Conservation (phyloP, 495 filamentous ascomycete species). For the Penicillium canescens region DNA sequence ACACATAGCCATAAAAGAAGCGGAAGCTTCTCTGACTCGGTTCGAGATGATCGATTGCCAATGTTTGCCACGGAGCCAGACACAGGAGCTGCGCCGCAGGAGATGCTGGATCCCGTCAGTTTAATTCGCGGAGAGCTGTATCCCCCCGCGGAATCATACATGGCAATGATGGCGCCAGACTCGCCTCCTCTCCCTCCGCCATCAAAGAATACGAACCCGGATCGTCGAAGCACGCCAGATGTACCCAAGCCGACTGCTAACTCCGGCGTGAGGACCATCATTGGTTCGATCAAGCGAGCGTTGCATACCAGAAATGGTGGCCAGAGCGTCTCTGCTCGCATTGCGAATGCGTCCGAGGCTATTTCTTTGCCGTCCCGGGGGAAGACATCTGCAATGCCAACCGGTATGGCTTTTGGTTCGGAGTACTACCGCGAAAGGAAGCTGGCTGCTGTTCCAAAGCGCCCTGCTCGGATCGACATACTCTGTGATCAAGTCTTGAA, state of each 20-base stretch:
- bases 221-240: constrained; percentile 37
- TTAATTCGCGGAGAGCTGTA: constrained; percentile 81
- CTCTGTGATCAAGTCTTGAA: constrained; percentile 72
- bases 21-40: constrained; percentile 82
- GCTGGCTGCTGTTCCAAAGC: constrained; percentile 34
- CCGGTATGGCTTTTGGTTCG: constrained; percentile 47
- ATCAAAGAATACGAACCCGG: constrained; percentile 16
- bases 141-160: constrained; percentile 73
- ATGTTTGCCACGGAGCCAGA: constrained; percentile 33
- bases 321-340: constrained; percentile 42
- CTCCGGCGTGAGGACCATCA: constrained; percentile 76
- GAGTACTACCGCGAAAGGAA: constrained; percentile 48
- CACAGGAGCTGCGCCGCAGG: constrained; percentile 30
- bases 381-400: constrained; percentile 47
- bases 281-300: constrained; percentile 87
- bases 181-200: constrained; percentile 51
- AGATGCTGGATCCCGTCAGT: constrained; percentile 72
- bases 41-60: constrained; percentile 70
- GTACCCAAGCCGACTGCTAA: constrained; percentile 40
- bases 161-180: constrained; percentile 66
- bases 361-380: constrained; percentile 26
- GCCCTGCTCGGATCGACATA: constrained; percentile 63
- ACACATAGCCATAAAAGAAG: constrained; percentile 65
- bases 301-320: constrained; percentile 65
- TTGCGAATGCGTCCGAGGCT: constrained; percentile 34